Percentiles rank a stretch among this genome's conserved stretches.
phyloP scores from a whole-genome alignment of 2,329 filamentous ascomycete genomes.

The Geosmithia flava region DNA sequence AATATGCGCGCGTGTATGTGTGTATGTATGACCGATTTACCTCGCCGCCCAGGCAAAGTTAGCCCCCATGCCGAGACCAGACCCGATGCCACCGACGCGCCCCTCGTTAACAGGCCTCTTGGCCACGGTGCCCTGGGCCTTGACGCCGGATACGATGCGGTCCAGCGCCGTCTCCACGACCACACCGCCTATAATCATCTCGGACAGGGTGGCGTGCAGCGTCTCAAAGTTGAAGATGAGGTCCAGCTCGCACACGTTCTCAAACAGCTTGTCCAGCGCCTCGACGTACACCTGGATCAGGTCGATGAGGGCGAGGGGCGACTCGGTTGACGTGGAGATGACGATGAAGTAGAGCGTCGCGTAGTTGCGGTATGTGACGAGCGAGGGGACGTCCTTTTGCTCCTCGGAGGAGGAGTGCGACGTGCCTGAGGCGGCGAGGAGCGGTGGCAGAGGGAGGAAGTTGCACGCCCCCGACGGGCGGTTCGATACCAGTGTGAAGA shows the following conservation, averaged over 20 bases:
- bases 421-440: conserved; percentile 51
- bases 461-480: conserved; percentile 90
- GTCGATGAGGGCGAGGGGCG: conserved; percentile 87
- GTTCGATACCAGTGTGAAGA: conserved; percentile 90
- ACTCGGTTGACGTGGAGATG: conserved; percentile 93
- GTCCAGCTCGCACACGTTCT: conserved; percentile 97
- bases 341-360: conserved; percentile 98
- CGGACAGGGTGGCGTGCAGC: conserved; percentile 75
- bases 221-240: conserved; percentile 99
- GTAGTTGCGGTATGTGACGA: conserved; percentile 96
- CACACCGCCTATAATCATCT: conserved; percentile 93
- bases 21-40: conserved; percentile 10
- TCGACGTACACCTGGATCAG: conserved; percentile 98
- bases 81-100: conserved; percentile 29
- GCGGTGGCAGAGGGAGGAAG: conserved; percentile 71
- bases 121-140: conserved; percentile 61
- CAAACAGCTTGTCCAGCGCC: conserved; percentile 84
- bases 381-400: conserved; percentile 80
- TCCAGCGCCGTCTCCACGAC: conserved; percentile 89
- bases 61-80: conserved; percentile 41
- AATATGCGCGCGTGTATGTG: too few species aligned
- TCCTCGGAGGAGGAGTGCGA: conserved; percentile 52
- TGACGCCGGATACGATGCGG: conserved; percentile 76
- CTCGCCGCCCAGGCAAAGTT: conserved; percentile 43
- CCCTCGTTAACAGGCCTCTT: conserved; percentile 70